Evolutionary conservation across 2,329 filamentous ascomycete species (phyloP).

Genomic region (Gnomoniopsis sp.): DNA sequence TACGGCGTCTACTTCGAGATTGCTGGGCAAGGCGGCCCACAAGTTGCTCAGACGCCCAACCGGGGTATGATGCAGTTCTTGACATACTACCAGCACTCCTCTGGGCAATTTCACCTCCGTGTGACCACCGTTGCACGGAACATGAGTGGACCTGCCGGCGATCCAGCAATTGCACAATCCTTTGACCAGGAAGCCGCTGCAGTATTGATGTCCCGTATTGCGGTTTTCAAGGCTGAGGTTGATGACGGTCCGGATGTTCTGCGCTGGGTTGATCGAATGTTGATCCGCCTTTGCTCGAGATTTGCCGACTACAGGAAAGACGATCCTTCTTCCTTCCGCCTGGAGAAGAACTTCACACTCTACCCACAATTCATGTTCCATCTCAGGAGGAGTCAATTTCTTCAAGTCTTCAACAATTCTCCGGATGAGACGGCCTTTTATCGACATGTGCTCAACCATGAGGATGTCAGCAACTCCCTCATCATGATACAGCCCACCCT

Average conservation of each 20-base stretch:
- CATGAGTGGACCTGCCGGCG: constrained; percentile 87
- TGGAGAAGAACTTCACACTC: constrained; percentile 98
- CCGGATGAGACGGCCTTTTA: constrained; percentile 99
- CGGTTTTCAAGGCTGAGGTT: constrained; percentile 97
- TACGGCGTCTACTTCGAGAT: constrained; percentile 99
- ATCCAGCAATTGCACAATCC: constrained; percentile 91
- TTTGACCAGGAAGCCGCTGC: constrained; percentile 98
- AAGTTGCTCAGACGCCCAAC: constrained; percentile 81
- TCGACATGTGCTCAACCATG: constrained; percentile 92
- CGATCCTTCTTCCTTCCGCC: constrained; percentile 90
- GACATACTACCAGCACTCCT: constrained; percentile 97
- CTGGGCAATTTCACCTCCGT: constrained; percentile 90
- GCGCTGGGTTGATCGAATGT: constrained; percentile 97
- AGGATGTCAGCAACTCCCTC: constrained; percentile 93
- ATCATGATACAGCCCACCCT: constrained; percentile 99
- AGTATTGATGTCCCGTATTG: constrained; percentile 98
- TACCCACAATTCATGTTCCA: constrained; percentile 99
- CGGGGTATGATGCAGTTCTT: constrained; percentile 97
- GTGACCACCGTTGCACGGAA: constrained; percentile 92
- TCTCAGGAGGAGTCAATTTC: constrained; percentile 90
- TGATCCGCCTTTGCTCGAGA: constrained; percentile 91
- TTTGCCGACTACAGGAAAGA: constrained; percentile 99
- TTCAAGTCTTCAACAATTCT: constrained; percentile 99
- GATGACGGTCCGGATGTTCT: constrained; percentile 98
- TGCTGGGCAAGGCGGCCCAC: constrained; percentile 84